Percentiles rank a stretch among this genome's conserved stretches.
These are phyloP conservation scores for Candolleomyces efflorescens DNA, from an alignment of 768 basidiomycete species.

Conservation along the genomic window DNA sequence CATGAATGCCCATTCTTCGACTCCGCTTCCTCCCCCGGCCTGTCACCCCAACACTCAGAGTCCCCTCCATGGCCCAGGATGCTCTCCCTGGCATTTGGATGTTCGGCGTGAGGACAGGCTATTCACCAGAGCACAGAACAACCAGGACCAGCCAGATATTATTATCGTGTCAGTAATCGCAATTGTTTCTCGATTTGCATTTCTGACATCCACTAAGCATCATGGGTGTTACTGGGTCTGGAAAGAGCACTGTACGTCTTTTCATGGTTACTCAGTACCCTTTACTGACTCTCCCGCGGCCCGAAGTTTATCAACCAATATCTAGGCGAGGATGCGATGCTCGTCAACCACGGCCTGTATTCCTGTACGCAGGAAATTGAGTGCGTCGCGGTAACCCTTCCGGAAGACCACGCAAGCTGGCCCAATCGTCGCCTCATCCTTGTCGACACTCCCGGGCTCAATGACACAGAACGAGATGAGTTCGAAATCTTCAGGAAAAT, in stretches of 20 bases:
- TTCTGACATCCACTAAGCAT: neutral
- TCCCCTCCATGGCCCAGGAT: no score
- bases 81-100: no score
- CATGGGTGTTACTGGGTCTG: conserved; percentile 3
- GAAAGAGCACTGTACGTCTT: conserved; percentile 8
- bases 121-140: no score
- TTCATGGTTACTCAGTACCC: neutral
- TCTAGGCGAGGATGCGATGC: neutral
- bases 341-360: neutral
- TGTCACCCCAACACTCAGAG: no score
- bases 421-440: conserved; percentile 3
- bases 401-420: neutral
- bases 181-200: no score
- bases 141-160: no score
- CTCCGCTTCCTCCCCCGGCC: no score
- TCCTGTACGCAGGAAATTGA: neutral
- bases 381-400: neutral
- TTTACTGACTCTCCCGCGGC: no score
- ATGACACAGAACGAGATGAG: conserved; percentile 1
- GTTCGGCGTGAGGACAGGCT: no score
- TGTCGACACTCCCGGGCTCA: conserved; percentile 9
- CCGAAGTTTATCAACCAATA: conserved; percentile 7
- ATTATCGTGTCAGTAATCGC: no score
- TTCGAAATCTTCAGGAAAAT: conserved; percentile 3
- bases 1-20: no score